Base-by-base conservation (phyloP, 768 basidiomycete species). In the Pisolithus microcarpus region DNA sequence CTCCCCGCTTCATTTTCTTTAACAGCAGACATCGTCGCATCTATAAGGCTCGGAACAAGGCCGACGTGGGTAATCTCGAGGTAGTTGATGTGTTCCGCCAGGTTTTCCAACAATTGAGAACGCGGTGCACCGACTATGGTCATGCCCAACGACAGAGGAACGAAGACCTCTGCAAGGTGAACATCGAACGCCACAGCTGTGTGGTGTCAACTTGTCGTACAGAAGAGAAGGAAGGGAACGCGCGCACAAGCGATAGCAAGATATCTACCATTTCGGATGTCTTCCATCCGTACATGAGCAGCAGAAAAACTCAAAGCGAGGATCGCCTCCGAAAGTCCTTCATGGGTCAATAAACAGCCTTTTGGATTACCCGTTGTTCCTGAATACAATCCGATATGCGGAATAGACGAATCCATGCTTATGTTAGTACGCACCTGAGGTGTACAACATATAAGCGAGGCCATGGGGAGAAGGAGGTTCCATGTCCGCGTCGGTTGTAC, bases 101-200 rank as follows among this genome's bases (percentile, higher is more conserved):
- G 64, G 26, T 77, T 64, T 55, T 75, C 72, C 21, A 76, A 65
- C 34, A 70, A 57, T 42, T 68, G 51, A 6, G 60, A 54, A 16
- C 77, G 69, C 31, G 66, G 71, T 11, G 72, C 74, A 49, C 71
- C 72, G 45, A 74, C 51, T 16, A 77, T 58, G 7, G 73, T 67
- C 62, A 75, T 73, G n/a, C 77, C 75, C 9, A 76, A 60, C 10
- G 70, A 67, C 13, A 73, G 61, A 1, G 72, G 61, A 13, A 72
- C 60, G 43, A 77, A 58, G 26, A 73, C 70, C 56, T 78, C 77
- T 5, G 68, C 66, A 26, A 78, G 43, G 58, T 78, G 77, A 0
- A 78, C 77, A 50, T 78, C 77, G 55, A 78, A 78, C 10, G 77
- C 77, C 45, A 76, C 71, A 15, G 77, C 77, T 78, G 52, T 13